Base-by-base conservation (phyloP, 2,329 filamentous ascomycete species). In the Paecilomyces variotii region DNA sequence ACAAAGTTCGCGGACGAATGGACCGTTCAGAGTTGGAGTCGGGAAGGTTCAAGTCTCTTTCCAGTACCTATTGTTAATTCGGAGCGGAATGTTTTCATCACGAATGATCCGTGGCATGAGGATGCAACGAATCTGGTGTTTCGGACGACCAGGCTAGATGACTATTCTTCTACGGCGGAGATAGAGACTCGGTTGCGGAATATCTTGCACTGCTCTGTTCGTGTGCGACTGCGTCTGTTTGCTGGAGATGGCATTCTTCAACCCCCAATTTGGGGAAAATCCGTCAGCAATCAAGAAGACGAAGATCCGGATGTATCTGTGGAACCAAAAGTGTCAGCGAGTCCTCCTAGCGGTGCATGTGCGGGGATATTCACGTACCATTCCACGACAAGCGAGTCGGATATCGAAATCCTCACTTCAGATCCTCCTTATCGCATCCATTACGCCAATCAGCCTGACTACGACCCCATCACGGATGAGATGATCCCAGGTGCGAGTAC, bases 381-480 rank as follows among this genome's bases (percentile, higher is more conserved):
- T 59, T 72, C 78, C 49, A 71, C 75, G 54, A 69, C 62, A 30
- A 78, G 78, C 62, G 80, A 83, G 64, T 78, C 77, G 0, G 80
- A 83, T 61, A 78, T 83, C 60, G 80, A 83, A 67, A 80, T 83
- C 59, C 68, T 82, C 10, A 82, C 80, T 1, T 67, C 71, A 4
- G 80, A 82, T 56, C 73, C 77, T 1, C 69, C 66, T 0, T 68
- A 72, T 57, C 73, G 71, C 3, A 73, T 80, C 3, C 76, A 75
- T 34, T 76, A 75, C 54, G 69, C 73, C 14, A 78, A 77, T 57
- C 76, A 77, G 59, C 75, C 76, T 1, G 74, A 76, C 58, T 76
- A 75, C 58, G 71, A 76, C 58, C 65, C 70, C 2, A 39, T 63
- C 32, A 68, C 65, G 1, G 72, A 74, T 51, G 53, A 59, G 3